Base-by-base conservation (phyloP, 176 grass and related monocot genomes). In the Puccinellia tenuiflora region DNA sequence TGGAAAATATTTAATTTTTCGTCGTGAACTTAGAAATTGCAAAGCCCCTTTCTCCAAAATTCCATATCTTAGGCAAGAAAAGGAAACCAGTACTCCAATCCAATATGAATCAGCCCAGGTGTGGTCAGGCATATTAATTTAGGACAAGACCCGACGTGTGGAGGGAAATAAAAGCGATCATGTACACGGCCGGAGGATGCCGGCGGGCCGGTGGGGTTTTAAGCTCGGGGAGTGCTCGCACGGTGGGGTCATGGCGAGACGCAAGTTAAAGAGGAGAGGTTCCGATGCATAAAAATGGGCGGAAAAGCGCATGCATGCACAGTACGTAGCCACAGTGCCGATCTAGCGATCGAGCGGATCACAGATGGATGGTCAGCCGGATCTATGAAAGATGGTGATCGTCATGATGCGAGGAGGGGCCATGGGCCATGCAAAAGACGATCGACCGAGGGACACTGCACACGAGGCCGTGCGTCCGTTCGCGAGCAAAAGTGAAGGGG, bases 341-440 rank as follows among this genome's bases (percentile, higher is more conserved):
- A 73, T 73, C 40, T 25, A 29, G 26, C 0, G 14, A 34, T 52
- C 31, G 14, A 34, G 62, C 31, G 10, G 61, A n/a, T 53, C 24
- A 53, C 29, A 42, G 82, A 51, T 1, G 18, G 83, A 35, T 25
- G 21, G 40, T 2, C 56, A 26, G 75, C 31, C 35, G 6, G 68
- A 39, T 25, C 12, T 21, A 8, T 30, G 68, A 16, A 33, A 26
- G 42, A 73, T 47, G 38, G 43, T 9, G 68, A 14, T 28, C 15
- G 5, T 20, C 20, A 33, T 43, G 69, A 56, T 54, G 60, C 13
- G 29, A 24, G 54, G 73, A 7, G 46, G 65, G 86, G 61, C 79
- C 73, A 83, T 83, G 65, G 86, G 61, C 79, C 73, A 83, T 83
- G 68, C 75, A 77, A 84, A 88, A 88, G 77, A 82, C 77, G 57